These are phyloP conservation scores for Crepidotus variabilis DNA, from an alignment of 768 basidiomycete species.

Conservation along the genomic window DNA sequence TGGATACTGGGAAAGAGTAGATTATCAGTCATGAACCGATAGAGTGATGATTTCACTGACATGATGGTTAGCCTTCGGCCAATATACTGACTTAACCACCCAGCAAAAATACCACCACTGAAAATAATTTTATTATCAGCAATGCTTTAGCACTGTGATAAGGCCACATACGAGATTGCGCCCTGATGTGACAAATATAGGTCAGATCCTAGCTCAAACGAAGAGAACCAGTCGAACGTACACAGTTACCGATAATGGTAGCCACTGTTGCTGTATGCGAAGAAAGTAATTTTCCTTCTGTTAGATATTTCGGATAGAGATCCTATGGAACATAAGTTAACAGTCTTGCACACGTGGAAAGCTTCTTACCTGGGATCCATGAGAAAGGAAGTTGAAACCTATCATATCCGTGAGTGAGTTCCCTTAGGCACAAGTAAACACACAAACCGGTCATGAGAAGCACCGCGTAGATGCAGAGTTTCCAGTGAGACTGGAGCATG, in stretches of 20 bases:
- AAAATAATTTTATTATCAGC: not conserved
- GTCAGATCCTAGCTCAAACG: not conserved
- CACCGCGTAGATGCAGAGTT: slow-evolving; percentile 78
- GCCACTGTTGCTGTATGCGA: slow-evolving; percentile 59
- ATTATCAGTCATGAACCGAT: slow-evolving; percentile 1
- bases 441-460: slow-evolving; percentile 66
- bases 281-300: slow-evolving; percentile 57
- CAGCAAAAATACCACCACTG: slow-evolving; percentile 71
- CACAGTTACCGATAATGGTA: slow-evolving; percentile 78
- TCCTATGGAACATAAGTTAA: slow-evolving; percentile 35
- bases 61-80: slow-evolving; percentile 85
- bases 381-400: slow-evolving; percentile 78
- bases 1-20: slow-evolving; percentile 34
- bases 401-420: not conserved
- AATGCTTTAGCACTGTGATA: not conserved
- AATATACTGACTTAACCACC: slow-evolving; percentile 67
- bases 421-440: slow-evolving; percentile 7
- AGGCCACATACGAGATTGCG: slow-evolving; percentile 29
- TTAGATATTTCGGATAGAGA: slow-evolving; percentile 77
- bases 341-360: not conserved
- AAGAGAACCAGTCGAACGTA: slow-evolving; percentile 22
- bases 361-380: slow-evolving; percentile 55
- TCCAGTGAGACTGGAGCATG: slow-evolving; percentile 84
- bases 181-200: slow-evolving; percentile 22
- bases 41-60: slow-evolving; percentile 23